phyloP scores from a whole-genome alignment of 306 rosid genomes.

The Erythrophleum fordii region DNA sequence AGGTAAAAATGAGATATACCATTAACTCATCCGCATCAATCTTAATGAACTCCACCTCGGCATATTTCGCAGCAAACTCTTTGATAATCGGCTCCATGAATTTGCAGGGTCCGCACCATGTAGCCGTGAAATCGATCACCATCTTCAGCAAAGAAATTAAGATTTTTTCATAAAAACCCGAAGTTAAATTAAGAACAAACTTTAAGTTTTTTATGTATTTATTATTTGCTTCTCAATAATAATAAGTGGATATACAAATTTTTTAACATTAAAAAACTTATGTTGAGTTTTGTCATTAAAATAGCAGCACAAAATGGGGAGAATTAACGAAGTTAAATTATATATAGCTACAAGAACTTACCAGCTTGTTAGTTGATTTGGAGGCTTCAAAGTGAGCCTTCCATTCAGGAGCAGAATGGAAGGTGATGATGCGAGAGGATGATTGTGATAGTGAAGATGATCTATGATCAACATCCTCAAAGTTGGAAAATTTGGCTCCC shows the following conservation, averaged over 20 bases:
- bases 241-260: too few relatives aligned
- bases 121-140: constrained; percentile 85
- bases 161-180: too few relatives aligned
- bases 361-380: constrained; percentile 64
- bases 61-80: constrained; percentile 59
- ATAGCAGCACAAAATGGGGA: too few relatives aligned
- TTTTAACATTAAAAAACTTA: too few relatives aligned
- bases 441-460: constrained; percentile 7
- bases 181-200: too few relatives aligned
- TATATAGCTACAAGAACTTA: constrained; percentile 22
- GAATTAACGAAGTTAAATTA: too few relatives aligned
- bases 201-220: too few relatives aligned
- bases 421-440: constrained; percentile 45
- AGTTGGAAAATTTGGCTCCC: constrained; percentile 52
- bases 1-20: constrained; percentile 42
- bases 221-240: too few relatives aligned
- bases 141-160: constrained; percentile 44
- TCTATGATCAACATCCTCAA: constrained; percentile 12
- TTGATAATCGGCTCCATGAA: constrained; percentile 63
- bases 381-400: constrained; percentile 55
- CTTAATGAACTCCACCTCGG: constrained; percentile 64
- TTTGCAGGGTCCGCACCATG: constrained; percentile 90
- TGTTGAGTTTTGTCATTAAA: too few relatives aligned
- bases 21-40: constrained; percentile 73
- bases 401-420: constrained; percentile 65